These are phyloP conservation scores for Gyrodon lividus DNA, from an alignment of 768 basidiomycete species.

Conservation along the genomic window DNA sequence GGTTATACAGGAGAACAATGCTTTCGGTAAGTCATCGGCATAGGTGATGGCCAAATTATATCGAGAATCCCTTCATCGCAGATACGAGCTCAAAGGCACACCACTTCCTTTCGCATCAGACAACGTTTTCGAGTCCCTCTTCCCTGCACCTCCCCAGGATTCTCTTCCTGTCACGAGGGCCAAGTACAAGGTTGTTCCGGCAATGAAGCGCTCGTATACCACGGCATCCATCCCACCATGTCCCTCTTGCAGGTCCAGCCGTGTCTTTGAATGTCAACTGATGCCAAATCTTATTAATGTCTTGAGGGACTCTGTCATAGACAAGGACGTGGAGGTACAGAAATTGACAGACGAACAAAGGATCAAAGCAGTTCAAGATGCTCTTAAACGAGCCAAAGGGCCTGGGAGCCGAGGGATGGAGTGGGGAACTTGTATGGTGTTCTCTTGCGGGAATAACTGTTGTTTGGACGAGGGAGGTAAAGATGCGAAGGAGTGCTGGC, in stretches of 20 bases:
- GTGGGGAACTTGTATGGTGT: slow-evolving; percentile 91
- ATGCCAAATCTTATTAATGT: slow-evolving; percentile 93
- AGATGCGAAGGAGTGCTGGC: slow-evolving; percentile 51
- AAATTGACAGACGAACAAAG: slow-evolving; percentile 67
- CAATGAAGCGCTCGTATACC: slow-evolving; percentile 52
- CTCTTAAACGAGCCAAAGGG: slow-evolving; percentile 47
- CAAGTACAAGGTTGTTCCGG: slow-evolving; percentile 51
- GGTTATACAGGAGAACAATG: slow-evolving; percentile 78
- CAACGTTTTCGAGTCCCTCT: slow-evolving; percentile 67
- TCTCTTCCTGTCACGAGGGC: slow-evolving; percentile 58
- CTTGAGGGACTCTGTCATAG: slow-evolving; percentile 39
- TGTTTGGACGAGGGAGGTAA: slow-evolving; percentile 44
- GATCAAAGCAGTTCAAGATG: slow-evolving; percentile 55
- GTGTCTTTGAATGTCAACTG: slow-evolving; percentile 90
- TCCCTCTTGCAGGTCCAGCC: slow-evolving; percentile 58
- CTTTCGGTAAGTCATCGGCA: slow-evolving; percentile 55
- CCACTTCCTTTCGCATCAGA: slow-evolving; percentile 89
- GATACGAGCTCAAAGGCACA: slow-evolving; percentile 83
- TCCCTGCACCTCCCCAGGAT: slow-evolving; percentile 50
- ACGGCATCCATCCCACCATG: slow-evolving; percentile 60
- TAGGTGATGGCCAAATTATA: background rate
- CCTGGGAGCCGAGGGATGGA: slow-evolving; percentile 72
- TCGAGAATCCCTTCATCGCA: slow-evolving; percentile 28
- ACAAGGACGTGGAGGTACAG: slow-evolving; percentile 24
- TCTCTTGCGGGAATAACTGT: slow-evolving; percentile 85